A percentile compares a stretch with the other conserved stretches of the same genome.
phyloP scores from a whole-genome alignment of 768 basidiomycete species.

The Melanogaster broomeanus region DNA sequence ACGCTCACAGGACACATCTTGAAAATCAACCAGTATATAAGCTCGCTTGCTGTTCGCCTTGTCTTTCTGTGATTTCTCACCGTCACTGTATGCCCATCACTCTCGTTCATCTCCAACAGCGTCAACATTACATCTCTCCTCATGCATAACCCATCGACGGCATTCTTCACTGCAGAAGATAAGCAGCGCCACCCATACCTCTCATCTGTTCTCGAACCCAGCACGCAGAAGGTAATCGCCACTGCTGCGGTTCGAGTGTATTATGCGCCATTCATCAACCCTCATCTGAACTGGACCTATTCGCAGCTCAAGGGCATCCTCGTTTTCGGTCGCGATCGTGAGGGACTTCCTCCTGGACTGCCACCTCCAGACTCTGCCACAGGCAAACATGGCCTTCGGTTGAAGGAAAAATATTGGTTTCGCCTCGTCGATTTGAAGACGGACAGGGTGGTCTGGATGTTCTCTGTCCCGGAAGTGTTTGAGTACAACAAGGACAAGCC shows the following conservation, averaged over 20 bases:
- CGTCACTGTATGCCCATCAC: conserved; percentile 10
- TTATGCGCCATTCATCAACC: conserved; percentile 52
- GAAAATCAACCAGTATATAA: conserved; percentile 36
- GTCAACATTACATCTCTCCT: conserved; percentile 2
- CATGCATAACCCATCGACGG: conserved; percentile 33
- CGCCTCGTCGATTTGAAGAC: conserved; percentile 58
- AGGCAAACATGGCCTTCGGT: conserved; percentile 21
- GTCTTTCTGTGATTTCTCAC: conserved; percentile 16
- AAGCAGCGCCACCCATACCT: conserved; percentile 40
- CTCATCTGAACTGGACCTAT: conserved; percentile 56
- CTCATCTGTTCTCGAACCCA: conserved; percentile 40
- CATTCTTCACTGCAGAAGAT: conserved; percentile 39
- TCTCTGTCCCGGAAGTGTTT: conserved; percentile 58
- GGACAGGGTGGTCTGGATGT: conserved; percentile 67
- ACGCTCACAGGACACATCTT: conserved; percentile 21
- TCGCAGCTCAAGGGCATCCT: conserved; percentile 62
- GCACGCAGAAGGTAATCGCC: conserved; percentile 50
- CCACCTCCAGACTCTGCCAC: conserved; percentile 21
- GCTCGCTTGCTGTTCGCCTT: conserved; percentile 10
- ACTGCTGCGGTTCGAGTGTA: conserved; percentile 59
- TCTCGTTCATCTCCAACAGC: conserved; percentile 16
- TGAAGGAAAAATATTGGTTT: conserved; percentile 57
- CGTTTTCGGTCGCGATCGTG: conserved; percentile 47
- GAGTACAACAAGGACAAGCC: conserved; percentile 83
- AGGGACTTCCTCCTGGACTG: conserved; percentile 23